phyloP scores from a whole-genome alignment of 768 basidiomycete species.

The Mycena epipterygia region DNA sequence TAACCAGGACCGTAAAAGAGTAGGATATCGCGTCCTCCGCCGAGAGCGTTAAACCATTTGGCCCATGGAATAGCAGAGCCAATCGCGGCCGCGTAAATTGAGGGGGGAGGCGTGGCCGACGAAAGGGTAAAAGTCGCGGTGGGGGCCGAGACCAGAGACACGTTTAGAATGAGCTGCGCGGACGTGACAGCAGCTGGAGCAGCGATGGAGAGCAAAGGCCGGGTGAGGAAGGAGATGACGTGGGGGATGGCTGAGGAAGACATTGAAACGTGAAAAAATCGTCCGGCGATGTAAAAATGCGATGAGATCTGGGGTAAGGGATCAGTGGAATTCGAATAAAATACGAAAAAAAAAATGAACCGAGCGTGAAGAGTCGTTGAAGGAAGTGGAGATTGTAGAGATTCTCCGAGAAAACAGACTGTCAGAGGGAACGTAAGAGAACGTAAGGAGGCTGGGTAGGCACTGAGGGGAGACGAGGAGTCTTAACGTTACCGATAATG shows the following conservation, averaged over 20 bases:
- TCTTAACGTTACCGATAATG: background rate
- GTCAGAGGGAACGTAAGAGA: slow-evolving; percentile 24
- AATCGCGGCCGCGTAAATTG: slow-evolving; percentile 29
- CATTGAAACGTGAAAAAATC: slow-evolving; percentile 16
- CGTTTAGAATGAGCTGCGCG: slow-evolving; percentile 29
- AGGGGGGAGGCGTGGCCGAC: slow-evolving; percentile 1
- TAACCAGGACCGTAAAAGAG: slow-evolving; percentile 32
- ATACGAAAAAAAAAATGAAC: background rate
- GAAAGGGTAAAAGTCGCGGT: slow-evolving; percentile 15
- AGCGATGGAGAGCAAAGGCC: slow-evolving; percentile 15
- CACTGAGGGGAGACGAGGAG: slow-evolving; percentile 19
- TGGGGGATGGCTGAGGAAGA: slow-evolving; percentile 33
- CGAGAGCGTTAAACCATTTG: slow-evolving; percentile 27
- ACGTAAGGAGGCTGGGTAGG: slow-evolving; percentile 19
- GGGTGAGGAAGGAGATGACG: slow-evolving; percentile 34
- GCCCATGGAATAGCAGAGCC: slow-evolving; percentile 31
- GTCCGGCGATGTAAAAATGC: slow-evolving; percentile 16
- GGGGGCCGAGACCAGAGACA: slow-evolving; percentile 1
- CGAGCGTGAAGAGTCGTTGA: slow-evolving; percentile 22
- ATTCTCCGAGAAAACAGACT: slow-evolving; percentile 25
- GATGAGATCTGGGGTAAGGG: background rate
- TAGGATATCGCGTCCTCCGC: slow-evolving; percentile 4
- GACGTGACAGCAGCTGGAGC: slow-evolving; percentile 15
- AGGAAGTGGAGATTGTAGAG: background rate
- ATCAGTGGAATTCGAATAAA: background rate